Evolutionary conservation across 768 basidiomycete species (phyloP), one percentile per base, ranked within the genome.

Genomic region (Hygrophorus russula): DNA sequence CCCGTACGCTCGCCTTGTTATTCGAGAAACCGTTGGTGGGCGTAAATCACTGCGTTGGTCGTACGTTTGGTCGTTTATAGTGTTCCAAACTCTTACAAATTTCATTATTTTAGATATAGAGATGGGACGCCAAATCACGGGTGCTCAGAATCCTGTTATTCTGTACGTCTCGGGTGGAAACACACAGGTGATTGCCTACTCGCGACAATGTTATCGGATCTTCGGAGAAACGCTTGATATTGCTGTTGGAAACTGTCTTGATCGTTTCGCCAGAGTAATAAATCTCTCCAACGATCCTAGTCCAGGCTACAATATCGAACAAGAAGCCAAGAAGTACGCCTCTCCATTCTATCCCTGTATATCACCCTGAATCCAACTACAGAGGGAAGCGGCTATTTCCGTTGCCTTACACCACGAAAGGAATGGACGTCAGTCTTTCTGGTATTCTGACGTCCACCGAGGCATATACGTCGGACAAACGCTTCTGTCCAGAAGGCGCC

Each of bases 211-310:
- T 49, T 99, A 99, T 59, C 79, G 96, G 34, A 99, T 99, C 47
- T 99, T 99, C 56, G 96, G 96, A 12, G 96, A 99, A 64, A 98
- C 96, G 1, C 73, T 99, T 43, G 96, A 99, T 56, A 98, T 99
- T 45, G 96, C 96, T n/a, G 92, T 98, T 28, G 96, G 96, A 30
- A 99, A 99, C 59, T 98, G 96, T 58, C 68, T 99, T 17, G 96
- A 99, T 60, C 82, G 96, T 8, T 99, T 99, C 55, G 96, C 96
- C 2, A 71, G 96, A 36, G 89, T 94, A 10, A 88, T 99, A 42
- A 84, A 88, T 47, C 66, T 99, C 34, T 85, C 86, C 57, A 99
- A 99, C 57, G 94, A 94, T 59, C 96, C 96, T 2, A 83, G 74
- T 56, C 96, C 96, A 0, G 96, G 96, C 28, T 92, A 90, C 55